Evolutionary conservation across 2,329 filamentous ascomycete species (phyloP).

Genomic region (Exophiala phaeomuriformis): DNA sequence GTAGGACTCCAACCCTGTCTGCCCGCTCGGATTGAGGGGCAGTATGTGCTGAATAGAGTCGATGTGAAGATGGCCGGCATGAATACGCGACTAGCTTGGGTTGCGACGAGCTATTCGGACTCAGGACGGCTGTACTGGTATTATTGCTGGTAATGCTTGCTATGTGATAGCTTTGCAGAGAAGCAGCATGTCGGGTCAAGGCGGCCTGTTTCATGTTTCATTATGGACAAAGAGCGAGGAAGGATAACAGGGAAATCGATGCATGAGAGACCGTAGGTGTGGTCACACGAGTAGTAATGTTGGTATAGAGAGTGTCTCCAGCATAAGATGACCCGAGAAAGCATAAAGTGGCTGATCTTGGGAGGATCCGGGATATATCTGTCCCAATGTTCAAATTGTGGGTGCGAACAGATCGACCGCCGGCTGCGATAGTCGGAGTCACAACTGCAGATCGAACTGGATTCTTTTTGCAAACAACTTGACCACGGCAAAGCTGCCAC

Average conservation of each 20-base stretch:
- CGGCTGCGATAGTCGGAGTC: not conserved
- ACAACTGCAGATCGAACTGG: not conserved
- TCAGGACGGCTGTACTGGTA: slow-evolving; percentile 22
- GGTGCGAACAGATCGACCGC: not conserved
- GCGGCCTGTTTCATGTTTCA: slow-evolving; percentile 34
- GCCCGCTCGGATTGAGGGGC: slow-evolving; percentile 19
- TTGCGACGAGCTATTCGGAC: slow-evolving; percentile 5
- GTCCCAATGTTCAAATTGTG: not conserved
- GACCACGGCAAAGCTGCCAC: not conserved
- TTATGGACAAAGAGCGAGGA: not conserved
- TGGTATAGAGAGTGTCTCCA: not conserved
- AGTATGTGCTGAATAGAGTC: slow-evolving; percentile 18
- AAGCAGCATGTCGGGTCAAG: slow-evolving; percentile 28
- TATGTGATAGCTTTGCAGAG: slow-evolving; percentile 22
- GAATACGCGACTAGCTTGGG: not conserved
- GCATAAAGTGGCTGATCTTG: not conserved
- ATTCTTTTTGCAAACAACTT: not conserved
- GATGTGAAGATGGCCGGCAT: slow-evolving; percentile 1
- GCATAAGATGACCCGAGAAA: not conserved
- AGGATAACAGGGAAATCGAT: slow-evolving; percentile 1
- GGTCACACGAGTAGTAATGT: not conserved
- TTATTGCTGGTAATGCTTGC: slow-evolving; percentile 30
- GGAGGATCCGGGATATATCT: no score
- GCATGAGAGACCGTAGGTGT: not conserved
- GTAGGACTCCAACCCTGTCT: not conserved